Base-by-base conservation (phyloP, 768 basidiomycete genomes). In the Suillus luteus region DNA sequence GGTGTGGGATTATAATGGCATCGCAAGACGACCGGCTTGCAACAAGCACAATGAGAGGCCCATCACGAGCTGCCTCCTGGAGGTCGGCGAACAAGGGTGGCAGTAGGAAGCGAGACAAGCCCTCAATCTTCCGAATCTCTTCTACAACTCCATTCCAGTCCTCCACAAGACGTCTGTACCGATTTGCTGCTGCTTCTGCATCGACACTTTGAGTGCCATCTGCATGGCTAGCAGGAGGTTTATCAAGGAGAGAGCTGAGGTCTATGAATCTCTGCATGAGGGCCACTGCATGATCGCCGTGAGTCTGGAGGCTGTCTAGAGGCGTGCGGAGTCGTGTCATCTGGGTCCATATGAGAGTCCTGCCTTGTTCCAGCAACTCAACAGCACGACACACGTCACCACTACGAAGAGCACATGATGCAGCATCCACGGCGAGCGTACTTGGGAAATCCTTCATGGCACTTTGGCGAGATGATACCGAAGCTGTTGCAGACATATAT, bases 21-120 rank as follows among this genome's bases (percentile, higher is more conserved):
- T 67, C 54, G 9, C 64, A 66, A 35, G 62, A 58, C 27, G 40
- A 65, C 31, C 61, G 31, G 62, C 63, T 66, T 31, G 61, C 51
- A 14, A 62, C 17, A 8, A 64, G 33, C 7, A 64, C 33, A 14
- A 64, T 55, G 24, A 61, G 46, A 5, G 60, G 63, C 9, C 63
- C 60, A n/a, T 57, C 51, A 19, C 35, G 38, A 58, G 61, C 61
- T 40, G 64, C 67, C 2, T 31, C 48, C 10, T 27, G 59, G 10
- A 69, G 58, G n/a, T 57, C 61, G 0, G 48, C 15, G 54, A 65
- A 67, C 8, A 64, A 62, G 5, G 57, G 38, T 5, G 68, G 61
- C 12, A 58, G 59, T 7, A 70, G 52, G 48, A 70, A 69, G 14
- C 62, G 44, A 2, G 51, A 52, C 62, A 70, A 69, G 2, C 68